phyloP scores from a whole-genome alignment of 495 filamentous ascomycete species.

The Hypoxylon intermedium region DNA sequence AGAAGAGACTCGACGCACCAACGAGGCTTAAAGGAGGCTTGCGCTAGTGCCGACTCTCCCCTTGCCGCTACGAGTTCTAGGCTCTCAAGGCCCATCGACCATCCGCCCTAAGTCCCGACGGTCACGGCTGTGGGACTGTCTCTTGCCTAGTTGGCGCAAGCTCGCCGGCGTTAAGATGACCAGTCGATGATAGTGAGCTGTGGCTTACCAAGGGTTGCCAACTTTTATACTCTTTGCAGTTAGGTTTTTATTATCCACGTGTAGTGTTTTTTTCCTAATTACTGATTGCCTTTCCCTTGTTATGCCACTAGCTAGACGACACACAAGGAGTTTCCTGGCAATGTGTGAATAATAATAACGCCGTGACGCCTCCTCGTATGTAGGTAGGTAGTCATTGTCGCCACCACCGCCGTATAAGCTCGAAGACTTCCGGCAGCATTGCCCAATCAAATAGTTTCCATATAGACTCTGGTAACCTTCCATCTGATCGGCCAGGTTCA shows the following conservation, averaged over 20 bases:
- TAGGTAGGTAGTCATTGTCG: not conserved
- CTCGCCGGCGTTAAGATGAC: conserved; percentile 29
- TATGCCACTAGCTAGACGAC: too few relatives aligned
- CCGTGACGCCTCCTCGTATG: not conserved
- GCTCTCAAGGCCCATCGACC: not conserved
- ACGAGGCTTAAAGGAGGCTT: conserved; percentile 30
- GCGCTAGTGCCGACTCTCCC: not conserved
- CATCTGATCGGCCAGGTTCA: conserved; percentile 15
- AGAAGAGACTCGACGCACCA: conserved; percentile 13
- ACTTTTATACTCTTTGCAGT: too few relatives aligned
- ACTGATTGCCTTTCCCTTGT: too few relatives aligned
- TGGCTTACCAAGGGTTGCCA: conserved; percentile 1
- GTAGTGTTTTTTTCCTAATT: too few relatives aligned
- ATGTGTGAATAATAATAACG: too few relatives aligned
- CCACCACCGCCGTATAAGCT: not conserved
- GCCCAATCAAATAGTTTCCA: not conserved
- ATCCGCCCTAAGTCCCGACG: not conserved
- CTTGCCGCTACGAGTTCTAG: not conserved
- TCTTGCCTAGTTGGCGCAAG: not conserved
- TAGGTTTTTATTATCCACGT: too few relatives aligned
- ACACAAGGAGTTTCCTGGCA: too few relatives aligned
- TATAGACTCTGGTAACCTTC: conserved; percentile 1
- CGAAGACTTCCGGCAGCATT: not conserved
- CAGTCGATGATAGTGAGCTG: conserved; percentile 4
- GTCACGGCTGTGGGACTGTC: not conserved